These are phyloP conservation scores for Trichoderma aggressivum DNA, from an alignment of 2,329 filamentous ascomycete species.

Conservation along the genomic window DNA sequence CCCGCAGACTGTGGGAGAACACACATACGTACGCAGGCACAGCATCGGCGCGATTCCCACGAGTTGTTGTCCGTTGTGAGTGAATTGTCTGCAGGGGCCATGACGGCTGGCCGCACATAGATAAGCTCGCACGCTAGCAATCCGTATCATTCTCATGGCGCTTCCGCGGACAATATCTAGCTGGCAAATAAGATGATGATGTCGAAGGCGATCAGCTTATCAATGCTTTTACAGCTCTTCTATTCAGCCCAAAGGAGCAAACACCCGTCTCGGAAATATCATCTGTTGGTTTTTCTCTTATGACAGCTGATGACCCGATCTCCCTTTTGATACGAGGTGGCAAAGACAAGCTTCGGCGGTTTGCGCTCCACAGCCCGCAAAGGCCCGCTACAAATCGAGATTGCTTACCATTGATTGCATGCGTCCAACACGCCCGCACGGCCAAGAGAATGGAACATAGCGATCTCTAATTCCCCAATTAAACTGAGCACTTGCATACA, in stretches of 20 bases:
- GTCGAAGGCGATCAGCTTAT: neutral
- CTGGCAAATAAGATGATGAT: neutral
- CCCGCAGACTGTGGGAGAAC: conserved; percentile 5
- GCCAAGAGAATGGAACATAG: neutral
- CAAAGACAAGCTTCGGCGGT: conserved; percentile 6
- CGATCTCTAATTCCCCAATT: neutral
- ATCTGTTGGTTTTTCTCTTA: neutral
- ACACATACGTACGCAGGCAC: neutral
- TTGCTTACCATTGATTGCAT: neutral
- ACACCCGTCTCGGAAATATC: neutral
- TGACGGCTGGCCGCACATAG: neutral
- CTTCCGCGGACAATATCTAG: neutral
- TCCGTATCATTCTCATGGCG: neutral
- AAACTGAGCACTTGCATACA: neutral
- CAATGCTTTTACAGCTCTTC: neutral
- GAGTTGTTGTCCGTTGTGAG: neutral
- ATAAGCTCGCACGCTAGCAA: neutral
- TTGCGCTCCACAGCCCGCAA: neutral
- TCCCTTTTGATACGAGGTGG: conserved; percentile 1
- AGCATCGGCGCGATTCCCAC: neutral
- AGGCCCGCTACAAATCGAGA: conserved; percentile 10
- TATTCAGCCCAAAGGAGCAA: neutral
- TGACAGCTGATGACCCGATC: neutral
- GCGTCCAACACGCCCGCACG: neutral
- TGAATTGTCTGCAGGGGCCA: neutral